Evolutionary conservation across 208 protist species (phyloP).

Genomic region (Trichomonas vaginalis): DNA sequence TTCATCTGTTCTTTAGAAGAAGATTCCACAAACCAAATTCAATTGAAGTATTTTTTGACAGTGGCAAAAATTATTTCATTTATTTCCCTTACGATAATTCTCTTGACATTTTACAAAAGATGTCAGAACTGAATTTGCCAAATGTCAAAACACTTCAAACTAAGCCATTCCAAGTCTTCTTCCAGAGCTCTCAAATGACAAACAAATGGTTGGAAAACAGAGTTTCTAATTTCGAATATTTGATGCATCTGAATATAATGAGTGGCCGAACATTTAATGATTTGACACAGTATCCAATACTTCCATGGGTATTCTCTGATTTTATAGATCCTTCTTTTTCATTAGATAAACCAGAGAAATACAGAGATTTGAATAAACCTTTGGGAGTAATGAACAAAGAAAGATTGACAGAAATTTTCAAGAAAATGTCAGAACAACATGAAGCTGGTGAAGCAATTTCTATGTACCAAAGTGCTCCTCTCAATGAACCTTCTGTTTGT

Average conservation of each 20-base stretch:
- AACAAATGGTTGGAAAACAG: background rate
- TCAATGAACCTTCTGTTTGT: background rate
- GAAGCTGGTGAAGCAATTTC: background rate
- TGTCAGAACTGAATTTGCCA: background rate
- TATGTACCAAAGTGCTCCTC: background rate
- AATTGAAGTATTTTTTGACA: background rate
- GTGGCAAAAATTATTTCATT: background rate
- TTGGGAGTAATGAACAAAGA: background rate
- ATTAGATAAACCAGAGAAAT: background rate
- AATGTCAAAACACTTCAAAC: background rate
- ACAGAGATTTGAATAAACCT: background rate
- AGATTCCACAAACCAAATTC: background rate
- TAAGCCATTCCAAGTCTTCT: background rate
- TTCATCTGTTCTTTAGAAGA: background rate
- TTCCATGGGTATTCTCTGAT: background rate
- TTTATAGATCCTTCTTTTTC: background rate
- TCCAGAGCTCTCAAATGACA: background rate
- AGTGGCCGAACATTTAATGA: slow-evolving; percentile 83
- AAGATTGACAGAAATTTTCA: background rate
- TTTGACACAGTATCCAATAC: slow-evolving; percentile 62
- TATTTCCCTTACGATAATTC: background rate
- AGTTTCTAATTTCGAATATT: slow-evolving; percentile 82
- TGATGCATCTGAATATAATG: slow-evolving; percentile 86
- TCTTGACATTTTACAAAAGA: background rate
- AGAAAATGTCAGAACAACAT: background rate